Percentiles rank a stretch among this genome's conserved stretches.
Conservation (phyloP, 495 filamentous ascomycete genomes). For the Penicillium paradoxum region DNA sequence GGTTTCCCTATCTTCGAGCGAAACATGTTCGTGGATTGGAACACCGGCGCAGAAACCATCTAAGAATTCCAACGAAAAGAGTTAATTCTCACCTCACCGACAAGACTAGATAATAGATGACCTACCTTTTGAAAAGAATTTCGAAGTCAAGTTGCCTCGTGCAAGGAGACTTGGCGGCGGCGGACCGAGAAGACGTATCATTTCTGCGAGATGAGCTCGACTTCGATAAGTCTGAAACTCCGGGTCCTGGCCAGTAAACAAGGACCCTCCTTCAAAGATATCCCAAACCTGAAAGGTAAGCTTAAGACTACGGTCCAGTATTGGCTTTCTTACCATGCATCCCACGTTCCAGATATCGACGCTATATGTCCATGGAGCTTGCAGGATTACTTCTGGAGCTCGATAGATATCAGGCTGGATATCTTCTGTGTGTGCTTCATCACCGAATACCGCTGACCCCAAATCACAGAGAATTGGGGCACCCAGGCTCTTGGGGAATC, state of each 20-base stretch:
- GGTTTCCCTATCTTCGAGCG: constrained; percentile 26
- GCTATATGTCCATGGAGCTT: constrained; percentile 33
- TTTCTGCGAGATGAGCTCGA: constrained; percentile 39
- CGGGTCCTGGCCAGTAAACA: constrained; percentile 25
- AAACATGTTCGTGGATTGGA: constrained; percentile 12
- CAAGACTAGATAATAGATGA: background rate
- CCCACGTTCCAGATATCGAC: constrained; percentile 45
- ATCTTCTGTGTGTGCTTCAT: constrained; percentile 14
- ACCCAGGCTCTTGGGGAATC: constrained; percentile 13
- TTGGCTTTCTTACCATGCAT: constrained; percentile 35
- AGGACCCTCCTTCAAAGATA: constrained; percentile 22
- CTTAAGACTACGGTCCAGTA: background rate
- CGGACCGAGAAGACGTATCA: constrained; percentile 39
- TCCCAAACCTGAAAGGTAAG: constrained; percentile 27
- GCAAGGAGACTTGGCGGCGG: constrained; percentile 33
- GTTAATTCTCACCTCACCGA: background rate
- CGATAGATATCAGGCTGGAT: constrained; percentile 39
- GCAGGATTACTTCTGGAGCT: constrained; percentile 40
- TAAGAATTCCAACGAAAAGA: constrained; percentile 6
- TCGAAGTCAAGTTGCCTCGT: constrained; percentile 14
- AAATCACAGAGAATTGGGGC: constrained; percentile 27
- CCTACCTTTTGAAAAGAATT: constrained; percentile 22
- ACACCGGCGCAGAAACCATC: constrained; percentile 14
- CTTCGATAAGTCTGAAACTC: constrained; percentile 28
- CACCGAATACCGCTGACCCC: constrained; percentile 16